phyloP scores from a whole-genome alignment of 140 eudicot species.

The Stevia rebaudiana region DNA sequence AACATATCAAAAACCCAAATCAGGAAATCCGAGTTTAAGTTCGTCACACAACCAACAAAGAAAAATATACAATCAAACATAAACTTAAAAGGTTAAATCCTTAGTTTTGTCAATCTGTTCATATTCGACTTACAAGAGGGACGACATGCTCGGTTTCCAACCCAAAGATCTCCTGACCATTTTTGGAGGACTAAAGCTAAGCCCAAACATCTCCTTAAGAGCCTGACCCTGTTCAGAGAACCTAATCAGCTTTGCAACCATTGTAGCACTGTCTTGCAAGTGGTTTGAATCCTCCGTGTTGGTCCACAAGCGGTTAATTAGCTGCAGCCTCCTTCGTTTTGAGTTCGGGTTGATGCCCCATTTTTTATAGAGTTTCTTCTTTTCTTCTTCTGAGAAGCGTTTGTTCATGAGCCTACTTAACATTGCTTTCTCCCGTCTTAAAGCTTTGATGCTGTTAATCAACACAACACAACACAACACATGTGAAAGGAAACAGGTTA shows the following conservation, averaged over 20 bases:
- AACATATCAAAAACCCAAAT: no score
- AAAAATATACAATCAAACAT: no score
- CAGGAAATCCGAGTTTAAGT: conserved; percentile 24
- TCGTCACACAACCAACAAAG: conserved; percentile 12
- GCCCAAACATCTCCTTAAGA: conserved; percentile 85
- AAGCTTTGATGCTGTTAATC: conserved; percentile 61
- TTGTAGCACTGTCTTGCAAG: conserved; percentile 55
- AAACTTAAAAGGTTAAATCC: no score
- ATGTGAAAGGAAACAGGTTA: no score
- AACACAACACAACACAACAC: neutral
- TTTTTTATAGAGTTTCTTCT: conserved; percentile 47
- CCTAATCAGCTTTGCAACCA: conserved; percentile 66
- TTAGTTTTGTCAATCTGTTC: conserved; percentile 41
- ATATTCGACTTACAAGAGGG: conserved; percentile 40
- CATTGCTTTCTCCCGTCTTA: conserved; percentile 72
- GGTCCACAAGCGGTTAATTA: conserved; percentile 58
- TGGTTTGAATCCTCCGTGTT: conserved; percentile 50
- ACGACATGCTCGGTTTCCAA: conserved; percentile 62
- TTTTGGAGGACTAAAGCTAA: conserved; percentile 79
- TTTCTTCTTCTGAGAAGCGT: conserved; percentile 57
- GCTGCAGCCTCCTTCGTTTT: conserved; percentile 57
- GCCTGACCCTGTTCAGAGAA: conserved; percentile 78
- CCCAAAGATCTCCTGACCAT: conserved; percentile 63
- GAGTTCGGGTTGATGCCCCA: conserved; percentile 62
- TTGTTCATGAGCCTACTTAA: conserved; percentile 62